Conservation (phyloP, 2,329 filamentous ascomycete species). For the Nothophaeocryptopus gaeumannii region DNA sequence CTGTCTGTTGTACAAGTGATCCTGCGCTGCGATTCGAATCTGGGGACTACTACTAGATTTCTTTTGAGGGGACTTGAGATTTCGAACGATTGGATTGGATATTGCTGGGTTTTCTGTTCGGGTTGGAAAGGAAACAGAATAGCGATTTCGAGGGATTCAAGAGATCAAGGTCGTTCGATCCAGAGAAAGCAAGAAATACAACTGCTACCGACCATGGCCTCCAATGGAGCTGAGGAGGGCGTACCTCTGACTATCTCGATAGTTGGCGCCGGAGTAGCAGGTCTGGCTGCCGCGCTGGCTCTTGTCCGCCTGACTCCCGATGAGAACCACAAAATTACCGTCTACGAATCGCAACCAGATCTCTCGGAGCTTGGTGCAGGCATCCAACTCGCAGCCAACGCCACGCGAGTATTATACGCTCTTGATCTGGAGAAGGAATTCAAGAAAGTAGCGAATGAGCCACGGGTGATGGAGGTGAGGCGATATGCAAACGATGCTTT, state of each 20-base stretch:
- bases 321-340: conserved; percentile 32
- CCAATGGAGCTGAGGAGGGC: no score
- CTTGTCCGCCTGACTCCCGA: conserved; percentile 18
- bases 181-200: no score
- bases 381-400: conserved; percentile 12
- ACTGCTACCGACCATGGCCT: no score
- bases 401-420: conserved; percentile 2
- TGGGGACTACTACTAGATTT: no score
- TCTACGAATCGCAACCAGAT: conserved; percentile 37
- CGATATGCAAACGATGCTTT: conserved; percentile 3
- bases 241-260: conserved; percentile 12
- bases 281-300: conserved; percentile 40
- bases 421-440: neutral
- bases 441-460: conserved; percentile 1
- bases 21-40: no score
- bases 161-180: no score
- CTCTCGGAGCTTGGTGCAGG: conserved; percentile 33
- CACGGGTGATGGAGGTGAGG: conserved; percentile 4
- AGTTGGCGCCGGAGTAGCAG: conserved; percentile 37
- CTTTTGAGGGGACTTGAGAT: no score
- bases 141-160: no score
- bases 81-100: no score
- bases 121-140: no score
- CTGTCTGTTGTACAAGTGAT: no score
- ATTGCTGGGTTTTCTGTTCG: no score